phyloP scores from a whole-genome alignment of 768 basidiomycete species.

The Boletus subparvulus region DNA sequence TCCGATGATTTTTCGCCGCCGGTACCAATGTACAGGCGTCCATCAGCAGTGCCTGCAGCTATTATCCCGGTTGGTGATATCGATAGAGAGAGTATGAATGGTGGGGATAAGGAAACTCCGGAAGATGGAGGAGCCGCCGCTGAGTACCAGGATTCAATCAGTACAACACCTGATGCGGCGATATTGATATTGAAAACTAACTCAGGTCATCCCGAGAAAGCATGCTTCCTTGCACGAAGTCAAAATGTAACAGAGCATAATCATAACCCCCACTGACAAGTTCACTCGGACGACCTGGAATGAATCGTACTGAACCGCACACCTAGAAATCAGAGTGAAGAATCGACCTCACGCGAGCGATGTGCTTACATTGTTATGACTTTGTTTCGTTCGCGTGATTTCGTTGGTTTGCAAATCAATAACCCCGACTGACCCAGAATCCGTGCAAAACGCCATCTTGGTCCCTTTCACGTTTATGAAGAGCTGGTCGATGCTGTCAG shows the following conservation, averaged over 20 bases:
- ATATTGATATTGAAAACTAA: constrained; percentile 27
- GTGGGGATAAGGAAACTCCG: constrained; percentile 65
- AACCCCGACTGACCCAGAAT: constrained; percentile 66
- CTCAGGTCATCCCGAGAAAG: constrained; percentile 62
- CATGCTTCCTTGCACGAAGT: constrained; percentile 52
- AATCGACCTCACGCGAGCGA: neutral
- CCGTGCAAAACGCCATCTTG: constrained; percentile 64
- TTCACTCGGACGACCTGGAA: constrained; percentile 69
- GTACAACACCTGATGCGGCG: neutral
- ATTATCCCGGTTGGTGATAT: constrained; percentile 59
- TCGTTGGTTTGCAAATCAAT: constrained; percentile 53
- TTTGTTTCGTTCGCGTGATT: constrained; percentile 56
- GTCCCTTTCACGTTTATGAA: constrained; percentile 53
- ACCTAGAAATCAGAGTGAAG: constrained; percentile 46
- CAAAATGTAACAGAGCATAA: constrained; percentile 63
- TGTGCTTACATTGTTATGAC: constrained; percentile 59
- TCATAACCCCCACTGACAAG: constrained; percentile 81
- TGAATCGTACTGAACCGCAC: constrained; percentile 66
- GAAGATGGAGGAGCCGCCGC: constrained; percentile 43
- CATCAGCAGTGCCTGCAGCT: constrained; percentile 75
- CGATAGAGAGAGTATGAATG: constrained; percentile 66
- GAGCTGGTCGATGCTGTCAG: constrained; percentile 52
- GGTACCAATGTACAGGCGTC: constrained; percentile 65
- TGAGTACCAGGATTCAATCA: constrained; percentile 2
- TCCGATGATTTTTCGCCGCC: constrained; percentile 56